phyloP scores from a whole-genome alignment of 2,329 filamentous ascomycete genomes.

The Chaetomium olivaceum region DNA sequence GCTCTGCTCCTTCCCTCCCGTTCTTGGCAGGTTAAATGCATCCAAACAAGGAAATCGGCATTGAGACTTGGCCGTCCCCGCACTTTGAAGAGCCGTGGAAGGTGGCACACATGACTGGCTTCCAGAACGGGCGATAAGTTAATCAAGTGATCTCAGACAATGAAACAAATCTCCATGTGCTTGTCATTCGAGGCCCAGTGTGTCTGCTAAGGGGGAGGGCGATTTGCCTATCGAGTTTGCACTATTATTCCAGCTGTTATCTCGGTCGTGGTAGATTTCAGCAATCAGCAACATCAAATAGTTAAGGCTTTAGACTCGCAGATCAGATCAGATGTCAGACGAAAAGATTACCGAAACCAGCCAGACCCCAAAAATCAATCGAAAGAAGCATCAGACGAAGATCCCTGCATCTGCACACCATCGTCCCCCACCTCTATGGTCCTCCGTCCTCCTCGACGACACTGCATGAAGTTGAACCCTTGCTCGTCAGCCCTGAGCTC shows the following conservation, averaged over 20 bases:
- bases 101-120: slow-evolving; percentile 11
- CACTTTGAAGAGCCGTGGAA: not conserved
- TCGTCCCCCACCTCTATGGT: not conserved
- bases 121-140: slow-evolving; percentile 5
- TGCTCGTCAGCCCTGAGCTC: not conserved
- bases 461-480: not conserved
- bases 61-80: not conserved
- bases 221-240: not conserved
- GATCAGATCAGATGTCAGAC: not conserved
- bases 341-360: not conserved
- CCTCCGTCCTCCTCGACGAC: not conserved
- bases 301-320: not conserved
- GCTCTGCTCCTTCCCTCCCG: slow-evolving; percentile 1
- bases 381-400: not conserved
- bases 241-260: not conserved
- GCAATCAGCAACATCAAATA: not conserved
- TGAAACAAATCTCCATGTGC: not conserved
- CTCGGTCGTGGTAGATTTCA: not conserved
- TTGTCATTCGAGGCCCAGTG: not conserved
- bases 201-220: not conserved
- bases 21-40: slow-evolving; percentile 11
- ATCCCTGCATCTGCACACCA: not conserved
- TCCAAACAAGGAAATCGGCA: slow-evolving; percentile 12
- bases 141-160: slow-evolving; percentile 3
- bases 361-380: not conserved